Base-by-base conservation (phyloP, 2,329 filamentous ascomycete species). In the Fusarium verrucosum region DNA sequence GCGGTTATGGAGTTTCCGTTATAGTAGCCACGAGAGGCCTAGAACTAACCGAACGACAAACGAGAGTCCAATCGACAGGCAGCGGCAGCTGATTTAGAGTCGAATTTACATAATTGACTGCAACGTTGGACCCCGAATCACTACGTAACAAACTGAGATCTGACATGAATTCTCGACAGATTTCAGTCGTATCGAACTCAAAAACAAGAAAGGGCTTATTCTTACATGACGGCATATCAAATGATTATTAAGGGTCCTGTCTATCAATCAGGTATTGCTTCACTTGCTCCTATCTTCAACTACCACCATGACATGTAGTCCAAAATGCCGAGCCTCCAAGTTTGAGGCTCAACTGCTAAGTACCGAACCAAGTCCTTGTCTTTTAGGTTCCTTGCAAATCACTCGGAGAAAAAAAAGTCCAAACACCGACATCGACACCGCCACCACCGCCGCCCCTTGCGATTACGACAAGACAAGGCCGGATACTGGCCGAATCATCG, bases 261-360 rank as follows among this genome's bases (percentile, higher is more conserved):
- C 0, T 2, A 8, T 5, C 22, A 32, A 44, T n/a, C 16, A 35
- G 4, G 10, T 16, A 14, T 17, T 44, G 6, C 22, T 20, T 4
- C 10, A 32, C 36, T 20, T 32, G 7, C n/a, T 32, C 13, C 17
- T 46, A 19, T 5, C 13, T n/a, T 35, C n/a, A 3, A 9, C 30
- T 8, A 43, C 42, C 10, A 7, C 19, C n/a, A 36, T 46, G 30
- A 9, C n/a, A 23, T 55, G 40, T 45, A 30, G 44, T 41, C 11
- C 33, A 47, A n/a, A 8, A 23, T 23, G 37, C 58, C 58, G 11
- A 61, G 36, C 5, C n/a, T 14, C 41, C 37, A 30, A 49, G 11
- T 26, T 36, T 65, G 62, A 28, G 62, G 62, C 62, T 66, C 62
- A 58, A 41, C 62, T 8, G 57, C 35, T 58, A 38, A 66, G 50